phyloP scores from a whole-genome alignment of 306 rosid species.

The Gillenia trifoliata region DNA sequence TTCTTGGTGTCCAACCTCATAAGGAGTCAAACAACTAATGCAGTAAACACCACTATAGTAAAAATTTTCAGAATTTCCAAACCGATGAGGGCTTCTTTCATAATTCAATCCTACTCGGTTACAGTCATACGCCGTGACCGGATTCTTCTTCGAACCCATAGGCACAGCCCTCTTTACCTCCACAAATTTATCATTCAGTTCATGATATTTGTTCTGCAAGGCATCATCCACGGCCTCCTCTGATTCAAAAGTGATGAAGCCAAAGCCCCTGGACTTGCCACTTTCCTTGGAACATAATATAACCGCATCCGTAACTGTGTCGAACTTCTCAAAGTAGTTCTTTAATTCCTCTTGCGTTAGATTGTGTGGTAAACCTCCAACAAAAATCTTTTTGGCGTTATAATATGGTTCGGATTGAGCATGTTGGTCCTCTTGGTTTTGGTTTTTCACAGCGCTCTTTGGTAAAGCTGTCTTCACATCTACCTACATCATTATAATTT shows the following conservation, averaged over 20 bases:
- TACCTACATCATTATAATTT: background rate
- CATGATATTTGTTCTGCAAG: background rate
- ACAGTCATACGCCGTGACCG: background rate
- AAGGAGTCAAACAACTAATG: background rate
- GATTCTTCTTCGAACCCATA: background rate
- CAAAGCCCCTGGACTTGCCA: background rate
- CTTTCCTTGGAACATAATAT: background rate
- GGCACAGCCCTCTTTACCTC: slow-evolving; percentile 13
- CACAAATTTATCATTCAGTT: background rate
- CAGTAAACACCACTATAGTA: background rate
- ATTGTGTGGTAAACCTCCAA: slow-evolving; percentile 10
- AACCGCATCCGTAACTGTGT: background rate
- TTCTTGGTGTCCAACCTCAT: background rate
- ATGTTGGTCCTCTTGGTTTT: background rate
- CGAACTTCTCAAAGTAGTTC: slow-evolving; percentile 9
- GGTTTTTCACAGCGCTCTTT: background rate
- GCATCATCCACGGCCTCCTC: background rate
- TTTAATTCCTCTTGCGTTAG: slow-evolving; percentile 1
- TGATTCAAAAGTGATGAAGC: slow-evolving; percentile 9
- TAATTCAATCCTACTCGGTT: background rate
- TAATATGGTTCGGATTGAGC: background rate
- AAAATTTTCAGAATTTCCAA: background rate
- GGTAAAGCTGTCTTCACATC: background rate
- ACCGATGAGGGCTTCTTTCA: background rate
- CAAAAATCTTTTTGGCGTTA: background rate